Evolutionary conservation across 2,329 filamentous ascomycete genomes (phyloP).

Genomic region (Aspergillus tamarii): DNA sequence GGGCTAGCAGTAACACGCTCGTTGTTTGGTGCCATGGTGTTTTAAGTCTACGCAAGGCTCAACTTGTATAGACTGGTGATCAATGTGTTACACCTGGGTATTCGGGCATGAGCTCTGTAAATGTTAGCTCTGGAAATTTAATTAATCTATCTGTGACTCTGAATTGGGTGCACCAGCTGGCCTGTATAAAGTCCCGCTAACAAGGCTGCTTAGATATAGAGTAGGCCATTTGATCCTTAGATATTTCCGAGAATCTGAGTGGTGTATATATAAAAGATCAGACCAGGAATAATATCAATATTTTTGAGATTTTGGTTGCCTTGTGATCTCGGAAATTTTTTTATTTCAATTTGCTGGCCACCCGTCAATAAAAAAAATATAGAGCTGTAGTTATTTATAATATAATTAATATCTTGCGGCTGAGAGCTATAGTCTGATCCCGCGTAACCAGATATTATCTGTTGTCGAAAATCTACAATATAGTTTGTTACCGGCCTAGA

Average conservation of each 20-base stretch:
- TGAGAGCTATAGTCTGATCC: constrained; percentile 28
- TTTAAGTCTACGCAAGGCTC: too few species aligned
- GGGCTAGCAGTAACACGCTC: too few species aligned
- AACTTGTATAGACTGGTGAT: too few species aligned
- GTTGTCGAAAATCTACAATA: constrained; percentile 30
- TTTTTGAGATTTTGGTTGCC: constrained; percentile 53
- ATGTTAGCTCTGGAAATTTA: too few species aligned
- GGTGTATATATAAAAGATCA: constrained; percentile 86
- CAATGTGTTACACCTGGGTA: too few species aligned
- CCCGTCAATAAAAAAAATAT: constrained; percentile 21
- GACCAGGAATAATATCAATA: constrained; percentile 81
- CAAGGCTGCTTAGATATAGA: constrained; percentile 82
- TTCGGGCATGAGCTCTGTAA: too few species aligned
- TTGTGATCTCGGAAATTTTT: constrained; percentile 4
- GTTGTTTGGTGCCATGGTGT: too few species aligned
- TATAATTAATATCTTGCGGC: constrained; percentile 25
- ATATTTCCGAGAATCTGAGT: constrained; percentile 84
- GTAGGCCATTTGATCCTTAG: constrained; percentile 75
- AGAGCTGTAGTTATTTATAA: constrained; percentile 21
- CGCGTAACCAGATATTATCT: constrained; percentile 32
- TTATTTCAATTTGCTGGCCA: constrained; percentile 13
- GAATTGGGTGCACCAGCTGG: constrained; percentile 81
- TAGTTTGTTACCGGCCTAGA: constrained; percentile 57
- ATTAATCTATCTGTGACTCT: constrained; percentile 75
- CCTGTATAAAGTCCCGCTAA: constrained; percentile 87